Evolutionary conservation across 2,329 filamentous ascomycete genomes (phyloP), one percentile per base, ranked within the genome.

Genomic region (Purpureocillium lavendulum): DNA sequence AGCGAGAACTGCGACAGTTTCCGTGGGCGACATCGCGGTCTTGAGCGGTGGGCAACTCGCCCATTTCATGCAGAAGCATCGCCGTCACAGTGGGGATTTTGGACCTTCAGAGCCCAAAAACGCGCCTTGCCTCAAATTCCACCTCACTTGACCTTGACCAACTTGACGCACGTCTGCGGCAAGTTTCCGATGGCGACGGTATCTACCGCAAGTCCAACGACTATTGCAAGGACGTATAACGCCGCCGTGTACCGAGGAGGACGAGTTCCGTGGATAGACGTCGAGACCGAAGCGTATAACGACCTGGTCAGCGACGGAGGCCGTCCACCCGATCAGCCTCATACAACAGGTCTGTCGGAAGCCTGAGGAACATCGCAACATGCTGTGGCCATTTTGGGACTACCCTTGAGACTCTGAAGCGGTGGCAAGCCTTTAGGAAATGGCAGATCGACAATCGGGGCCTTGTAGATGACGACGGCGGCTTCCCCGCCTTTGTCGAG

Each of bases 281-380:
- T 2, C 11, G 51, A 59, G 41, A 50, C 26, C 3, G 31, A 49
- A 9, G 45, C 39, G 26, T 59, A 60, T 39, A 24, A 56, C 30
- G 35, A 48, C 4, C 56, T 62, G 14, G 31, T 62, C 28, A 45
- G 45, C 9, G 52, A 56, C 21, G 57, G 57, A 33, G 55, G 59
- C 29, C 55, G 52, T 21, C 58, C 58, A 7, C 37, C 48, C 45
- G 13, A 49, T 60, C 15, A 42, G 45, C 18, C 49, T 51, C n/a
- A 38, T 59, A 7, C 44, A 53, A 5, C 37, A 54, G n/a, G 45
- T 62, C 30, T 30, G 38, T 7, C 14, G 39, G 14, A 32, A 54
- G n/a, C 48, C 52, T 3, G 45, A 48, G 15, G 38, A 49, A 9
- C 46, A 56, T 44, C 29, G 30, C 15, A 50, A 58, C 24, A 48